phyloP scores from a whole-genome alignment of 176 grass and related monocot genomes.

The Musa itinerans region DNA sequence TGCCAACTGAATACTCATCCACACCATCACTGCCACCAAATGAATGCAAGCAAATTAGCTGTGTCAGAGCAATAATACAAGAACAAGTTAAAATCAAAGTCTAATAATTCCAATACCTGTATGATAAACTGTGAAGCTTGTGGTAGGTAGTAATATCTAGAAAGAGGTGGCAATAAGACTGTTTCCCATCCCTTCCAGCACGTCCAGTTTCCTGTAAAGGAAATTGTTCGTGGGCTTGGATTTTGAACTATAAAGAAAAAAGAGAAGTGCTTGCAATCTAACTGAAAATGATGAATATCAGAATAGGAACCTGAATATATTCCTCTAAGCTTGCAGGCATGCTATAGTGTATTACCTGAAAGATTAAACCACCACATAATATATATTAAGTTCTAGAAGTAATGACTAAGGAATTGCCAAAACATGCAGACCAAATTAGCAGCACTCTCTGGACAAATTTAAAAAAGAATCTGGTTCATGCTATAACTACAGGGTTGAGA shows the following conservation, averaged over 20 bases:
- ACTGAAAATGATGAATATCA: slow-evolving; percentile 2
- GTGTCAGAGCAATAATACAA: neutral
- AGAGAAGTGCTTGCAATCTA: slow-evolving; percentile 1
- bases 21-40: slow-evolving; percentile 52
- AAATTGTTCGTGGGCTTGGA: slow-evolving; percentile 18
- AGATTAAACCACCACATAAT: slow-evolving; percentile 13
- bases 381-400: neutral
- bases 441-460: neutral
- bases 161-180: slow-evolving; percentile 91
- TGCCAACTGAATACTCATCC: slow-evolving; percentile 81
- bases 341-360: slow-evolving; percentile 93
- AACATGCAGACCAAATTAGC: neutral
- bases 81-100: neutral
- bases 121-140: slow-evolving; percentile 75
- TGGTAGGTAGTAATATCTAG: slow-evolving; percentile 71
- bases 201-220: slow-evolving; percentile 86
- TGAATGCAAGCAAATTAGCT: neutral
- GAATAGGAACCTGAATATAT: slow-evolving; percentile 68
- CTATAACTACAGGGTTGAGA: neutral
- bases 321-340: slow-evolving; percentile 96
- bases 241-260: slow-evolving; percentile 4
- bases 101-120: slow-evolving; percentile 34
- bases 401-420: no score
- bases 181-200: slow-evolving; percentile 69
- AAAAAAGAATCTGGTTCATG: neutral